Evolutionary conservation across 805 yeast genomes (phyloP), one percentile per base, ranked within the genome.

Genomic region (Cyberlindnera suaveolens): DNA sequence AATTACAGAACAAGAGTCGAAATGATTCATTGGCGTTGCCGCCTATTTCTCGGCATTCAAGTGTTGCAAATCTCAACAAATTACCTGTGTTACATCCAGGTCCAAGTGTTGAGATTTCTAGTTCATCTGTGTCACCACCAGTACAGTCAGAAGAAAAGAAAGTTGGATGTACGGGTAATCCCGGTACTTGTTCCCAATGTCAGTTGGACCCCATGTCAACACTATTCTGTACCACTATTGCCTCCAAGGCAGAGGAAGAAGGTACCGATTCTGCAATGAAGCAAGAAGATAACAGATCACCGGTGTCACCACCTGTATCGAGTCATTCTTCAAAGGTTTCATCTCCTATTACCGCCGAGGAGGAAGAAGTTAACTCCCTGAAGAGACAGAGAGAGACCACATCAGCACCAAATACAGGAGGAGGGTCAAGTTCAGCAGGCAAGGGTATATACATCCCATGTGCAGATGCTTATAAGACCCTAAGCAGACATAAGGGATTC

Each of bases 121-220:
- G 59, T 46, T 52, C 67, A 14, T 10, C 29, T 18, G 8, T 17
- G 31, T 14, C 33, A 20, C n/a, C 19, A n/a, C 17, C 29, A 14
- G 17, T 13, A n/a, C 13, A 30, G 15, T 17, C 31, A 18, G 26
- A 27, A 18, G 39, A 40, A 16, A 48, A 34, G 41, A 47, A 48
- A 29, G 55, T 66, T 3, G 81, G 77, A 10, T 87, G 95, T 62
- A 82, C 91, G 0, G 95, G 95, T 1, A 79, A 86, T 54, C 96
- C 96, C 10, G 96, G 96, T 3, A 79, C 89, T 4, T 88, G 96
- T 60, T 63, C 66, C 6, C 90, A 83, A 63, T 88, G 96, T 63
- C 95, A 83, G 57, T 61, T 66, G 38, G 96, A 89, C 62, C 96
- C 96, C 29, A 80, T 86, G 85, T 81, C 89, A 5, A 87, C 95